Percentiles rank a stretch among this genome's conserved stretches.
Evolutionary conservation across 345 rosid genomes (phyloP).

Genomic region (Abelmoschus esculentus): DNA sequence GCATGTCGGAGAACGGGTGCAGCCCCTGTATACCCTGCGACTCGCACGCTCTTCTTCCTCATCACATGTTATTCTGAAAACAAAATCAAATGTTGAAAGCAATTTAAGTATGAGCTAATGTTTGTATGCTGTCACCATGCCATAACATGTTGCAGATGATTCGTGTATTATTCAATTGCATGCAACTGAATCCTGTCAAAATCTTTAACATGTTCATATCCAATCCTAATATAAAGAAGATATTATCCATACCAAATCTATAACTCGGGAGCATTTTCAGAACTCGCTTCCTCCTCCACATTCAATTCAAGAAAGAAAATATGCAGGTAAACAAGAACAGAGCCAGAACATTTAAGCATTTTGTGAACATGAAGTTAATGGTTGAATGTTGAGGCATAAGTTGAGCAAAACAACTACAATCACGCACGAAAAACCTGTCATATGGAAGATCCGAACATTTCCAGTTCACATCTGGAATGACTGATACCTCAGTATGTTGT

Average conservation of each 20-base stretch:
- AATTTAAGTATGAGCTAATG: background rate
- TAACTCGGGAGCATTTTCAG: background rate
- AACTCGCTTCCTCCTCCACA: background rate
- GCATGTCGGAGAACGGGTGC: constrained; percentile 70
- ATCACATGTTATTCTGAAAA: constrained; percentile 57
- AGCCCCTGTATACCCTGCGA: constrained; percentile 81
- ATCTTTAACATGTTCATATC: background rate
- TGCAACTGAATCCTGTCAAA: background rate
- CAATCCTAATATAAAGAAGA: background rate
- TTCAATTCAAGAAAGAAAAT: background rate
- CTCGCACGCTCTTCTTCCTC: constrained; percentile 72
- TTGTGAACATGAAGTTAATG: background rate
- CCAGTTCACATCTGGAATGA: constrained; percentile 68
- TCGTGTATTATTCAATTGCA: background rate
- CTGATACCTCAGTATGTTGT: no score
- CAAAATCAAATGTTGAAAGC: constrained; percentile 3
- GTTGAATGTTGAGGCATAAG: background rate
- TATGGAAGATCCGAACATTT: constrained; percentile 64
- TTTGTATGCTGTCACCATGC: background rate
- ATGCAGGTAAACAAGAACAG: background rate
- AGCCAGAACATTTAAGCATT: background rate
- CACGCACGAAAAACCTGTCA: constrained; percentile 48
- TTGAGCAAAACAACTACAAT: no score
- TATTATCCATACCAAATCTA: background rate
- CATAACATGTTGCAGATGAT: background rate